These are phyloP conservation scores for Lepidopterella palustris DNA, from an alignment of 495 filamentous ascomycete species.

Conservation along the genomic window DNA sequence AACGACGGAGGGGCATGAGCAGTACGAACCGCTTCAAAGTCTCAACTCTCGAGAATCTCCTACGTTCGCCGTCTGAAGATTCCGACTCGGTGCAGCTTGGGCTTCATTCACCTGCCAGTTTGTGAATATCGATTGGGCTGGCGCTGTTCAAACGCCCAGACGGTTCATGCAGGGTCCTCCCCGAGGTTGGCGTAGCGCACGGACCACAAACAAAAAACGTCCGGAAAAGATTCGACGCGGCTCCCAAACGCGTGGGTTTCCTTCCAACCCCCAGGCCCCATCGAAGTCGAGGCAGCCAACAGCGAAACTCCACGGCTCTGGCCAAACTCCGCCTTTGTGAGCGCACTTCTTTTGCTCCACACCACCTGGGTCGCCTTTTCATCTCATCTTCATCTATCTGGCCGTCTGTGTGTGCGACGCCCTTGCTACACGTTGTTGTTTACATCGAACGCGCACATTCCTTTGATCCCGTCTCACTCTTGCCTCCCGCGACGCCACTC, in stretches of 20 bases:
- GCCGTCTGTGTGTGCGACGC: background rate
- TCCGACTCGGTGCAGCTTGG: background rate
- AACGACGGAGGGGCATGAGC: background rate
- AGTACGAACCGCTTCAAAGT: too few species aligned
- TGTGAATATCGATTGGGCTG: background rate
- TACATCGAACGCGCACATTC: background rate
- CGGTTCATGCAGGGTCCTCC: background rate
- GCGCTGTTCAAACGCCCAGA: background rate
- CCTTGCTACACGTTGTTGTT: background rate
- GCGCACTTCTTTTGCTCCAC: background rate
- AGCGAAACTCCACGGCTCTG: too few species aligned
- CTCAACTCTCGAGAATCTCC: background rate
- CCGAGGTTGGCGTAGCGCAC: background rate
- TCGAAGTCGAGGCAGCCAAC: background rate
- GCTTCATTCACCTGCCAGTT: background rate
- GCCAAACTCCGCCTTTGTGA: background rate
- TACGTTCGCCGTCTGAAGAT: background rate
- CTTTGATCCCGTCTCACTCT: background rate
- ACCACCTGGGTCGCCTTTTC: background rate
- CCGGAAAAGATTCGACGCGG: background rate
- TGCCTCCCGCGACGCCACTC: background rate
- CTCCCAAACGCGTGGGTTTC: background rate
- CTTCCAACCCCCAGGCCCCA: background rate
- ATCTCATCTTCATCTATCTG: background rate
- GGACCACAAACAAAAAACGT: background rate